Evolutionary conservation across 1,139 yeast species (phyloP), one percentile per base, ranked within the genome.

Genomic region (Saccharomyces uvarum): DNA sequence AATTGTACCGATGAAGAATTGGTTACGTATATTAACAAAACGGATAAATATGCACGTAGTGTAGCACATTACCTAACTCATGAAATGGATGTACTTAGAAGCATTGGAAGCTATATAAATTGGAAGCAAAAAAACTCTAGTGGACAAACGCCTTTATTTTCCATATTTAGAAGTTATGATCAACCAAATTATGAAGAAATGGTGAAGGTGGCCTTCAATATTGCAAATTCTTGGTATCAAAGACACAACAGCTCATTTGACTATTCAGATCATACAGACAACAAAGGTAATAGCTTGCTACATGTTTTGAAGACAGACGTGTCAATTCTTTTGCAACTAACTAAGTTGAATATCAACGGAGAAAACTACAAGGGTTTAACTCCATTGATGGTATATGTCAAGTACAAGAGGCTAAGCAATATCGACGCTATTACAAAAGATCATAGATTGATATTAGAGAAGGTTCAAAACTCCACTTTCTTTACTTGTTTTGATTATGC

Each of bases 151-250:
- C 96, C 98, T 0, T 71, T 91, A 13, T 83, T 87, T 68, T 79
- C 88, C 5, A 70, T 88, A 4, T 82, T 89, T 61, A 74, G 97
- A 51, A 83, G 93, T 59, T 91, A 91, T 69, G 97, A 91, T 66
- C 93, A 88, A 61, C 72, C 80, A 0, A 70, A 81, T 28, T 91
- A 91, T 66, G 68, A 74, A 1, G 68, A 67, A 1, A 69, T 90
- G 62, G 70, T 88, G 2, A 58, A 65, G 13, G 67, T 66, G 2
- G 81, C 83, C 0, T 77, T 86, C 54, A 60, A 67, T 0, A 74
- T 79, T 32, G 81, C 79, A 1, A 70, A 71, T 27, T 49, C 64
- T 8, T 77, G 82, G 76, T 77, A 79, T 57, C 60, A 61, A 0
- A 49, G 32, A 0, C 66, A 69, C 33, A 56, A 62, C 2, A 61